Evolutionary conservation across 768 basidiomycete genomes (phyloP).

Genomic region (Stropharia rugosoannulata): DNA sequence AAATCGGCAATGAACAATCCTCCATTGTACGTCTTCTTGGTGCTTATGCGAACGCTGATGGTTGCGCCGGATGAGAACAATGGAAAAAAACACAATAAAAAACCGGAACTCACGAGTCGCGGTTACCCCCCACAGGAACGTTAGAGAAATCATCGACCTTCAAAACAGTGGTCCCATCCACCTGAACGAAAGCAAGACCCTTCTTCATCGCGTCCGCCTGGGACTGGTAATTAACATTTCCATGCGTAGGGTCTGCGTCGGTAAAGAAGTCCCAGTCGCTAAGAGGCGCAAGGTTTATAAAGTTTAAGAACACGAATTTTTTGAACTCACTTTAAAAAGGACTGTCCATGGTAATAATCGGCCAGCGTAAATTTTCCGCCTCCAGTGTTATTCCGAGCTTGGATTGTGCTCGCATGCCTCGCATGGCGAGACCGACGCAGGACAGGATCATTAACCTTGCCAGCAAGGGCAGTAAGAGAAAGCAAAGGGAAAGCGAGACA

Average conservation of each 20-base stretch:
- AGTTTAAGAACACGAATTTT: background rate
- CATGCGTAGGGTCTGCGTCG: slow-evolving; percentile 65
- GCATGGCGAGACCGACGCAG: slow-evolving; percentile 18
- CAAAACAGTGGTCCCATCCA: slow-evolving; percentile 54
- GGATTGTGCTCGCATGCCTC: slow-evolving; percentile 19
- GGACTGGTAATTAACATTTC: slow-evolving; percentile 60
- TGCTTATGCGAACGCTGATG: slow-evolving; percentile 64
- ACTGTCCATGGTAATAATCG: slow-evolving; percentile 43
- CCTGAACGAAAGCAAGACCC: slow-evolving; percentile 62
- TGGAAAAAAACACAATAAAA: slow-evolving; percentile 1
- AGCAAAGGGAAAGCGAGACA: slow-evolving; percentile 16
- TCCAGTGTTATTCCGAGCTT: slow-evolving; percentile 19
- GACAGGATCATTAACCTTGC: slow-evolving; percentile 21
- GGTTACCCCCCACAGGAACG: slow-evolving; percentile 49
- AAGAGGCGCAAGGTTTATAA: background rate
- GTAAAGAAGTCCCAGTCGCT: slow-evolving; percentile 73
- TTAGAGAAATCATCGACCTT: slow-evolving; percentile 58
- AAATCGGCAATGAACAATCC: slow-evolving; percentile 80
- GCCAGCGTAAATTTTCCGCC: slow-evolving; percentile 25
- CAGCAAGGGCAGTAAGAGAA: slow-evolving; percentile 28
- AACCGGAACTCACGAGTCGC: slow-evolving; percentile 45
- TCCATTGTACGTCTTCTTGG: slow-evolving; percentile 58
- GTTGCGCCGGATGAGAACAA: slow-evolving; percentile 9
- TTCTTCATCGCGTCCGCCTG: slow-evolving; percentile 45
- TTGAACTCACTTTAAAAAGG: slow-evolving; percentile 56